phyloP scores from a whole-genome alignment of 257 asterid genomes.

The Misopates orontium region DNA sequence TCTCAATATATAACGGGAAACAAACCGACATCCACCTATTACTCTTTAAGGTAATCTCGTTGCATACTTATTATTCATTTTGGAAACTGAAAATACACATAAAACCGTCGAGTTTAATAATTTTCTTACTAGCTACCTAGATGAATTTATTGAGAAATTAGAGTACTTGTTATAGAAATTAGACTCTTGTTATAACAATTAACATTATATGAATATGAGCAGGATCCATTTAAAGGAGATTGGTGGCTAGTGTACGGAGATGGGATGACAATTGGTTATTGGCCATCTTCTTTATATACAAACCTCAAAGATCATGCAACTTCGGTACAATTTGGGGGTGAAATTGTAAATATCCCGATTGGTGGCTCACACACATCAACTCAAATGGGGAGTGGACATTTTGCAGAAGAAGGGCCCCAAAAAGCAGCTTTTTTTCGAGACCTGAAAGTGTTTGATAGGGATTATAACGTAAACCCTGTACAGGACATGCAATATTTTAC shows the following conservation, averaged over 20 bases:
- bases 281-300: slow-evolving; percentile 56
- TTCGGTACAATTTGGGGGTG: slow-evolving; percentile 57
- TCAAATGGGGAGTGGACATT: slow-evolving; percentile 67
- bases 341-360: slow-evolving; percentile 43
- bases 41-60: slow-evolving; percentile 73
- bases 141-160: too few species aligned
- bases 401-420: slow-evolving; percentile 56
- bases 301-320: slow-evolving; percentile 48
- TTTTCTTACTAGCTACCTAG: too few species aligned
- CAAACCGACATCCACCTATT: slow-evolving; percentile 83
- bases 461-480: slow-evolving; percentile 43
- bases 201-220: not conserved
- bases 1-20: slow-evolving; percentile 62
- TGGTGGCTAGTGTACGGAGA: slow-evolving; percentile 66
- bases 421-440: slow-evolving; percentile 59
- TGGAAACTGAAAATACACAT: too few species aligned
- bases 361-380: slow-evolving; percentile 45
- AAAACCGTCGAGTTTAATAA: too few species aligned
- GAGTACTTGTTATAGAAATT: too few species aligned
- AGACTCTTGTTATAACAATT: not conserved
- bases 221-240: slow-evolving; percentile 64
- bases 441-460: slow-evolving; percentile 50
- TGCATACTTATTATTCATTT: not conserved
- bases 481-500: slow-evolving; percentile 51
- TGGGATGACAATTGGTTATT: slow-evolving; percentile 52